Evolutionary conservation across 176 grass and related monocot genomes (phyloP).

Genomic region (Oryza meridionalis): DNA sequence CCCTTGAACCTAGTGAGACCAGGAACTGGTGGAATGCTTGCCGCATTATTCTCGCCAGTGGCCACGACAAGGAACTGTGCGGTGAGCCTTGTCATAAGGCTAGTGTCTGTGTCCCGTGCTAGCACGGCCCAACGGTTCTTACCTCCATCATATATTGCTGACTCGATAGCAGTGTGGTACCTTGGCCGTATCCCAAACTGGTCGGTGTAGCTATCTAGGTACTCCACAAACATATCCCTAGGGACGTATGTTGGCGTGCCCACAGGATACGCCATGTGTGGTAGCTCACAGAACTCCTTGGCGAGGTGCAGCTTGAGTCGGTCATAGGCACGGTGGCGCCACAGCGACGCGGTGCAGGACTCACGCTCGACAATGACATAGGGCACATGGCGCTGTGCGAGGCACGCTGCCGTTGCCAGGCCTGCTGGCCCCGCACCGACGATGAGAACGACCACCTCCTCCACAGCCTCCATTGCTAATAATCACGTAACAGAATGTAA

Average conservation of each 20-base stretch:
- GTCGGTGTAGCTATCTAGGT: slow-evolving; percentile 9
- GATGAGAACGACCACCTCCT: slow-evolving; percentile 15
- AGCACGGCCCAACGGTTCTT: background rate
- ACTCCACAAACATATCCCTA: slow-evolving; percentile 25
- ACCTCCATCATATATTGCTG: background rate
- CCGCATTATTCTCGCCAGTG: slow-evolving; percentile 42
- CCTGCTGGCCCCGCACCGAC: slow-evolving; percentile 43
- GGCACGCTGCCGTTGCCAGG: slow-evolving; percentile 36
- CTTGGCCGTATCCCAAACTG: slow-evolving; percentile 10
- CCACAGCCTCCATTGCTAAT: background rate
- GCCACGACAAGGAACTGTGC: slow-evolving; percentile 52
- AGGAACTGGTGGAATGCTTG: slow-evolving; percentile 20
- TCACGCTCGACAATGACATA: slow-evolving; percentile 37
- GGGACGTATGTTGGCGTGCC: slow-evolving; percentile 35
- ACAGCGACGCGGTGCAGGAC: slow-evolving; percentile 38
- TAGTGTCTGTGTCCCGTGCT: background rate
- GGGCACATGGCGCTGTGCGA: background rate
- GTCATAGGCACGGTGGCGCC: slow-evolving; percentile 45
- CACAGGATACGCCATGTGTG: background rate
- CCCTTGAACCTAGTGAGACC: slow-evolving; percentile 34
- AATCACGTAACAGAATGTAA: background rate
- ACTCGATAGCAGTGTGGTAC: slow-evolving; percentile 10
- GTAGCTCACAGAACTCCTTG: slow-evolving; percentile 48
- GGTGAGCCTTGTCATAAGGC: background rate
- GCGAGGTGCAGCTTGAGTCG: slow-evolving; percentile 47